Percentiles rank a stretch among this genome's conserved stretches.
Evolutionary conservation across 2,329 filamentous ascomycete genomes (phyloP).

Genomic region (Mycocentrospora acerina): DNA sequence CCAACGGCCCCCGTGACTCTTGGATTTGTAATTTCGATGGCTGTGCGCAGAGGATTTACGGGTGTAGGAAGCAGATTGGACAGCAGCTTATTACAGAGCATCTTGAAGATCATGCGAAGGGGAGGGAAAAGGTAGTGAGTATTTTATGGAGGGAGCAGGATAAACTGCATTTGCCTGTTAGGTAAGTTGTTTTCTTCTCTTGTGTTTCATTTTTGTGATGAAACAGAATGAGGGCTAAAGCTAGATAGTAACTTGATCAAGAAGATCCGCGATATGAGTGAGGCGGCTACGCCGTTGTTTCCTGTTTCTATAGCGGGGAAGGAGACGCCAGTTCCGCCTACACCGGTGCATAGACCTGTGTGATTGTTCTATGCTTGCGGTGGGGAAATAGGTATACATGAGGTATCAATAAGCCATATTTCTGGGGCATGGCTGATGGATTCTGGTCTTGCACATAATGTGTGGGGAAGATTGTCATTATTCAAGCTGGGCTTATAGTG

Average conservation of each 20-base stretch:
- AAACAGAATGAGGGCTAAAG: conserved; percentile 11
- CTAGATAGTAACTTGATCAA: conserved; percentile 46
- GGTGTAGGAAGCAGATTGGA: conserved; percentile 58
- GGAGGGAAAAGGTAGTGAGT: conserved; percentile 53
- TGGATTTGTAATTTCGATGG: conserved; percentile 68
- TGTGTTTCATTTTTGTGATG: too few species aligned
- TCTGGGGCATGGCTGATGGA: not conserved
- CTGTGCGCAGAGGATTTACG: conserved; percentile 65
- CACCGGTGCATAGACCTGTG: conserved; percentile 14
- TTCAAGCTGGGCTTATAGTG: too few species aligned
- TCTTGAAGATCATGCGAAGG: conserved; percentile 61
- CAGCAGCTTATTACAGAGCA: conserved; percentile 62
- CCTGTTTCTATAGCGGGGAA: conserved; percentile 5
- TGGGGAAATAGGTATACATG: not conserved
- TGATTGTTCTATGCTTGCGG: too few species aligned
- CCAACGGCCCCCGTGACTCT: conserved; percentile 60
- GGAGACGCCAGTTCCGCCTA: not conserved
- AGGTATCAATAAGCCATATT: not conserved
- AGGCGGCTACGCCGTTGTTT: conserved; percentile 31
- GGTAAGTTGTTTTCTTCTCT: conserved; percentile 31
- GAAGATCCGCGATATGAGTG: conserved; percentile 47
- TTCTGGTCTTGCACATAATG: too few species aligned
- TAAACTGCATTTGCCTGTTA: conserved; percentile 43
- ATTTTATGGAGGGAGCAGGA: conserved; percentile 58
- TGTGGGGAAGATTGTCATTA: too few species aligned